Percentiles rank a stretch among this genome's conserved stretches.
Conservation (phyloP, 805 yeast genomes). For the Candida chauliodis region DNA sequence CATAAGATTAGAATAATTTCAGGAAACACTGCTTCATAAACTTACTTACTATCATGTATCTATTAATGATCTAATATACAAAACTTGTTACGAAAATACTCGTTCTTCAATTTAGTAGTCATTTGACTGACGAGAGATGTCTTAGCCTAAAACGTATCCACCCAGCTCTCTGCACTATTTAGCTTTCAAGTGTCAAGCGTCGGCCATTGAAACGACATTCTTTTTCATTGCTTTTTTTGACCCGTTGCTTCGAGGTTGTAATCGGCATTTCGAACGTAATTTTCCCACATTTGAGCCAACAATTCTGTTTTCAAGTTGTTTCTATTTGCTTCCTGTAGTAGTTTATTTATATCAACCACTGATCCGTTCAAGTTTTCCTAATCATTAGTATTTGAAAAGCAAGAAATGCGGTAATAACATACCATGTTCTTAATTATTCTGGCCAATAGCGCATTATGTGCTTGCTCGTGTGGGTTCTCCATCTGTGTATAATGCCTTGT, state of each 20-base stretch:
- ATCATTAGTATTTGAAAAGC: not conserved
- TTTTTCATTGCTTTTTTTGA: too few species aligned
- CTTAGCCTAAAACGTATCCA: too few species aligned
- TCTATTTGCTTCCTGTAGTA: slow-evolving; percentile 57
- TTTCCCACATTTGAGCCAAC: slow-evolving; percentile 75
- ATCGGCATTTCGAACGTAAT: slow-evolving; percentile 65
- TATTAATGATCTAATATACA: too few species aligned
- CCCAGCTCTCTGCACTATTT: too few species aligned
- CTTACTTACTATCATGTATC: too few species aligned
- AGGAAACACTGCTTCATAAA: too few species aligned
- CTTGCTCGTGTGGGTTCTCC: slow-evolving; percentile 87
- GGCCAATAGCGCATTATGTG: slow-evolving; percentile 68
- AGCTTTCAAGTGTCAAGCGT: too few species aligned
- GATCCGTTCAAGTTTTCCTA: slow-evolving; percentile 73
- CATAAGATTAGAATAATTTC: not conserved
- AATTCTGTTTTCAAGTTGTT: slow-evolving; percentile 68
- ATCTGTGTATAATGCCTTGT: slow-evolving; percentile 29
- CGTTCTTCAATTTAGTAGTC: too few species aligned
- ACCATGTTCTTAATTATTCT: slow-evolving; percentile 77
- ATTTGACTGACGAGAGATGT: too few species aligned
- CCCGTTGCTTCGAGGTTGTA: slow-evolving; percentile 67
- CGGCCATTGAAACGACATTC: too few species aligned
- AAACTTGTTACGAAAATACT: too few species aligned
- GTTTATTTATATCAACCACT: slow-evolving; percentile 58
- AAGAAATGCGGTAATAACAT: too few species aligned